phyloP scores from a whole-genome alignment of 129 eudicot species.

The Flaveria robusta region DNA sequence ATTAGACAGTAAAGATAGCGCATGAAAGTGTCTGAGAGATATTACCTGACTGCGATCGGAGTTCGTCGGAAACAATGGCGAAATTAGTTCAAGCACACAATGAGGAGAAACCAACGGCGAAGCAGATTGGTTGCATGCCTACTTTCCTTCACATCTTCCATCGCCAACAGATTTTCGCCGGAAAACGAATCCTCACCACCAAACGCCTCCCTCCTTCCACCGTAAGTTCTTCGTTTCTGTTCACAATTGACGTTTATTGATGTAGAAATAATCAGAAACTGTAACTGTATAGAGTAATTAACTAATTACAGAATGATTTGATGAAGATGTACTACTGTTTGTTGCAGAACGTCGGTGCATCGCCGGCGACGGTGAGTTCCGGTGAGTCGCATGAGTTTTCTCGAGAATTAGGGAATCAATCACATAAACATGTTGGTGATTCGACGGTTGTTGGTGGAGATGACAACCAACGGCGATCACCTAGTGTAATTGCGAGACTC shows the following conservation, averaged over 20 bases:
- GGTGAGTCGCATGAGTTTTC: slow-evolving; percentile 26
- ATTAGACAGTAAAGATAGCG: neutral
- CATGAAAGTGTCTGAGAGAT: slow-evolving; percentile 23
- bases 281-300: neutral
- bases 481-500: slow-evolving; percentile 79
- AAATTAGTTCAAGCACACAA: slow-evolving; percentile 52
- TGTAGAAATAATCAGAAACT: neutral
- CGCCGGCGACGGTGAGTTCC: slow-evolving; percentile 45
- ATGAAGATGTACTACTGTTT: neutral
- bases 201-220: slow-evolving; percentile 80
- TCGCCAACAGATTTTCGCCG: slow-evolving; percentile 66
- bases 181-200: slow-evolving; percentile 57
- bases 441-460: slow-evolving; percentile 27
- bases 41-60: slow-evolving; percentile 6
- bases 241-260: neutral
- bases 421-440: no score
- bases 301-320: neutral
- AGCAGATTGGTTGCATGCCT: slow-evolving; percentile 89
- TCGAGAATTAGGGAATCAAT: no score
- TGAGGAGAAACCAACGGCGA: slow-evolving; percentile 51
- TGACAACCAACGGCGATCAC: slow-evolving; percentile 52
- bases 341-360: slow-evolving; percentile 40
- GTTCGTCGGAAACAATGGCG: slow-evolving; percentile 36
- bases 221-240: slow-evolving; percentile 35
- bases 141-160: slow-evolving; percentile 85